These are phyloP conservation scores for Mesostigma viride DNA, from an alignment of 139 green algal genomes.

Conservation along the genomic window DNA sequence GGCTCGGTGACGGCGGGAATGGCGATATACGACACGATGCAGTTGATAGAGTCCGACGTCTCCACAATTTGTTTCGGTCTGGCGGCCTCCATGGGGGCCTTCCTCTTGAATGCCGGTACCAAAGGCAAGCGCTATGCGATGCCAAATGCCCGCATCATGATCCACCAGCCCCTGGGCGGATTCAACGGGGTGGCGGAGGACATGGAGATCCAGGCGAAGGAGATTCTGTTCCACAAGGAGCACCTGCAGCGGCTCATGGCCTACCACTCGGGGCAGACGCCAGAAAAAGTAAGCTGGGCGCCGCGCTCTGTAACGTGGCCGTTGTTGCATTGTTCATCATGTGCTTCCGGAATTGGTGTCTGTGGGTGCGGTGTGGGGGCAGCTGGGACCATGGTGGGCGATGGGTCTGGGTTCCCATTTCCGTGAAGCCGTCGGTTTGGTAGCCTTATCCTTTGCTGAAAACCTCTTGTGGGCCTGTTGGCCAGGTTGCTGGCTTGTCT, in stretches of 20 bases:
- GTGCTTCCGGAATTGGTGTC: conserved; percentile 80
- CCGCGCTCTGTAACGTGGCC: conserved; percentile 59
- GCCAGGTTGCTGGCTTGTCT: no score
- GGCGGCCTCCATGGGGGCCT: conserved; percentile 16
- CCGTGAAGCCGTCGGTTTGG: no score
- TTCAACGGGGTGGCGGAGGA: conserved; percentile 73
- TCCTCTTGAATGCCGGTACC: conserved; percentile 51
- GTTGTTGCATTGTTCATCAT: conserved; percentile 86
- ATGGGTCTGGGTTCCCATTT: no score
- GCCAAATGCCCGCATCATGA: conserved; percentile 44
- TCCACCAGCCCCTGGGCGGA: conserved; percentile 80
- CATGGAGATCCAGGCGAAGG: conserved; percentile 85
- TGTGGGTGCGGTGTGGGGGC: no score
- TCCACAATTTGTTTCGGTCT: conserved; percentile 25
- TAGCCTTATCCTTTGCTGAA: no score
- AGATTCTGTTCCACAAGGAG: conserved; percentile 99
- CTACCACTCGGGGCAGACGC: conserved; percentile 70
- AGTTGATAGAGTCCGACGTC: conserved; percentile 53
- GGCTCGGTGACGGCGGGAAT: conserved; percentile 93
- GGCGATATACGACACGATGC: conserved; percentile 98
- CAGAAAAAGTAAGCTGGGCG: conserved; percentile 94
- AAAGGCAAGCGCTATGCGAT: conserved; percentile 83
- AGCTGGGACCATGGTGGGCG: no score
- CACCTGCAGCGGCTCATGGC: conserved; percentile 97
- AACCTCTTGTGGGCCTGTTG: no score